Base-by-base conservation (phyloP, 176 grass and related monocot species). In the Carex pumila region DNA sequence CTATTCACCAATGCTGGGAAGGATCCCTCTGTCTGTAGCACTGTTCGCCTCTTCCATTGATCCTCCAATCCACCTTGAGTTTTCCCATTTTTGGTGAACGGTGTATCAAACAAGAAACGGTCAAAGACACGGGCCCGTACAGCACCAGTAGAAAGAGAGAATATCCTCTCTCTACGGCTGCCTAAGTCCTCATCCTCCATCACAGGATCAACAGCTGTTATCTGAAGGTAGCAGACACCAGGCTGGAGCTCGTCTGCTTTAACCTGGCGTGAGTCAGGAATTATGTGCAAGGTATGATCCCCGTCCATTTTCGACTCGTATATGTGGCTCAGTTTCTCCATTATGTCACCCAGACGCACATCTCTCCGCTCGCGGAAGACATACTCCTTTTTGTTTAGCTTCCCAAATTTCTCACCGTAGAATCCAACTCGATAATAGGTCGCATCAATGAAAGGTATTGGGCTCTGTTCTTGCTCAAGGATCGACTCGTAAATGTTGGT, bases 21-120 rank as follows among this genome's bases (percentile, higher is more conserved):
- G 50, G 96, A 94, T 21, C 96, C 96, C 71, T 94, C 89, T 22
- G 93, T 99, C 82, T 93, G 89, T 10, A 99, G 91, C 25, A 99
- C 96, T 5, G 96, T 95, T 13, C 96, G 91, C 25, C 96, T 91
- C 89, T 99, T 99, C 96, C 96, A 99, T 78, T 99, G 96, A 52
- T 99, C 96, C 79, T 99, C 96, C 43, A 99, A 74, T 15, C 96
- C 96, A 13, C 91, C 96, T 84, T 99, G 96, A 60, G 93, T 99
- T 85, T 99, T 99, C 66, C 96, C 96, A 84, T 95, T 99, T 67
- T 99, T 99, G 59, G 96, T 99, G 86, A 99, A 99, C 31, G 96
- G 96, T 5, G 96, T 99, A 32, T 99, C 96, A 13, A 95, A 99
- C 63, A 99, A 83, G 73, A 99, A 99, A 63, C 87, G 91, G 73